Conservation (phyloP, 1,139 yeast genomes). For the Debaryomycetaceae sp. region DNA sequence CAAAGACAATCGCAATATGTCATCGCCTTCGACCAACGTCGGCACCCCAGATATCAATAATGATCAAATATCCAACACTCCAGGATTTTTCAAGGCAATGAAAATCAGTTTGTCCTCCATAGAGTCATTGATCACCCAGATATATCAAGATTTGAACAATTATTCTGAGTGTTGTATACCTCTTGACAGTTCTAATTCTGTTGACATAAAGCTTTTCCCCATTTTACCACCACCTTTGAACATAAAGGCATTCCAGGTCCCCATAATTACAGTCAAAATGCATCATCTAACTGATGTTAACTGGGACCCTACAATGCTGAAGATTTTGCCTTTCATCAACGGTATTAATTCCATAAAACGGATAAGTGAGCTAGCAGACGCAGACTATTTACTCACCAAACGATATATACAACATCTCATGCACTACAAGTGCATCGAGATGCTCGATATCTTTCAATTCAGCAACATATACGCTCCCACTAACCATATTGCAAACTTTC, state of each 20-base stretch:
- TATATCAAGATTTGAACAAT: conserved; percentile 88
- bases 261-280: conserved; percentile 76
- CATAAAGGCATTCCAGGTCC: conserved; percentile 75
- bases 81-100: conserved; percentile 41
- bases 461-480: conserved; percentile 88
- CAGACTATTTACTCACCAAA: conserved; percentile 73
- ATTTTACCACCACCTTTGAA: conserved; percentile 80
- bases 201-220: conserved; percentile 90
- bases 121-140: conserved; percentile 79
- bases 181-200: conserved; percentile 82
- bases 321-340: conserved; percentile 78
- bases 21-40: conserved; percentile 1
- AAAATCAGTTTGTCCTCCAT: conserved; percentile 56
- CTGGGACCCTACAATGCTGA: conserved; percentile 97
- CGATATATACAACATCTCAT: conserved; percentile 89
- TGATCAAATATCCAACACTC: conserved; percentile 16
- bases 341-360: conserved; percentile 81
- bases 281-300: conserved; percentile 73
- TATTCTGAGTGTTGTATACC: conserved; percentile 96
- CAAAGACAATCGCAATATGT: conserved; percentile 16
- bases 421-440: conserved; percentile 81
- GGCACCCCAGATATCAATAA: conserved; percentile 1
- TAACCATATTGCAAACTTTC: conserved; percentile 64
- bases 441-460: conserved; percentile 87
- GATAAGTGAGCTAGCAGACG: conserved; percentile 76